Evolutionary conservation across 176 grass and related monocot genomes (phyloP).

Genomic region (Cenchrus fungigraminus): DNA sequence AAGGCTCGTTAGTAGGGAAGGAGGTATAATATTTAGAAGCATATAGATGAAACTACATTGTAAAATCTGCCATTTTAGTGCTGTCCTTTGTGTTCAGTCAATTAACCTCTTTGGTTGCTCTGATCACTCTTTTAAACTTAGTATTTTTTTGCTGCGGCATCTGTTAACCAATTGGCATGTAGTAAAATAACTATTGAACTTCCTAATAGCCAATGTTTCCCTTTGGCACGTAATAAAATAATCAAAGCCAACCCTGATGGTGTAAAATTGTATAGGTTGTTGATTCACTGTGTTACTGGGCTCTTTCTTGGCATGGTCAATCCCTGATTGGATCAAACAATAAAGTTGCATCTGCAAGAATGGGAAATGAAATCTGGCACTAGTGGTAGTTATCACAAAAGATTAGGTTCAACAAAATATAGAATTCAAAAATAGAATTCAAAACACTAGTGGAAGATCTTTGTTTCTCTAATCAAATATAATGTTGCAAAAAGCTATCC

Average conservation of each 20-base stretch:
- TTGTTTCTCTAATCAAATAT: background rate
- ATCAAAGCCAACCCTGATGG: background rate
- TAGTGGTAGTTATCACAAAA: background rate
- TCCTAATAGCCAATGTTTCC: background rate
- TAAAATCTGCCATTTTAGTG: background rate
- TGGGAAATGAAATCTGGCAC: background rate
- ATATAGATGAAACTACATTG: background rate
- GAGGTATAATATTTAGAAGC: background rate
- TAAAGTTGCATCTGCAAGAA: background rate
- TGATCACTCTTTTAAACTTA: slow-evolving; percentile 3
- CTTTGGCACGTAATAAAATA: slow-evolving; percentile 6
- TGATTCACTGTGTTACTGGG: background rate
- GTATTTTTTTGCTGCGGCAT: background rate
- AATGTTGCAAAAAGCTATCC: background rate
- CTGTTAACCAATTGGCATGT: background rate
- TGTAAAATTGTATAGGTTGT: background rate
- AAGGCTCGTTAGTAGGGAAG: background rate
- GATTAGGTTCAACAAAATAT: background rate
- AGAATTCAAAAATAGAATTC: background rate
- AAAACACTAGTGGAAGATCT: background rate
- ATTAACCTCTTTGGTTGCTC: slow-evolving; percentile 10
- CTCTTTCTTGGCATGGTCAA: background rate
- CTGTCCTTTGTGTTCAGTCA: background rate
- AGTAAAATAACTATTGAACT: background rate
- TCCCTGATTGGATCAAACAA: background rate